Evolutionary conservation across 164 flowering plant genomes (phyloP).

Genomic region (Magnolia sinica): DNA sequence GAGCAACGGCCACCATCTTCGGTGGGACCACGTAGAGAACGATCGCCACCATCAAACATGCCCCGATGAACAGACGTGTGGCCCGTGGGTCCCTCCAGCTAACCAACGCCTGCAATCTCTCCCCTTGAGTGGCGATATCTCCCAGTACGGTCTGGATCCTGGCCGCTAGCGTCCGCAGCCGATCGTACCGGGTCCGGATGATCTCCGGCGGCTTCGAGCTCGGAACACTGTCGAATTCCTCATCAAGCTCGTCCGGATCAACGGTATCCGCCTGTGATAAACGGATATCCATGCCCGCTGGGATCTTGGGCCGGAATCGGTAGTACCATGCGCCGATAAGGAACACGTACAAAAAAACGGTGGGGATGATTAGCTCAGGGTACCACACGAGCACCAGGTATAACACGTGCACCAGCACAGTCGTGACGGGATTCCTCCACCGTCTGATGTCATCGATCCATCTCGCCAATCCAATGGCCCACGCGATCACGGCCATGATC

Average conservation of each 20-base stretch:
- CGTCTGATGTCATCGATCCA: constrained; percentile 74
- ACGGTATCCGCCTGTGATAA: constrained; percentile 73
- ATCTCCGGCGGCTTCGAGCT: constrained; percentile 67
- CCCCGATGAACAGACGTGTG: constrained; percentile 71
- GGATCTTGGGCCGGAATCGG: constrained; percentile 75
- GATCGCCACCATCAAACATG: constrained; percentile 58
- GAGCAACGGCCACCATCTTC: constrained; percentile 95
- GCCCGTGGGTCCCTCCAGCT: constrained; percentile 99
- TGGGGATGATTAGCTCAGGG: constrained; percentile 92
- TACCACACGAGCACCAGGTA: constrained; percentile 94
- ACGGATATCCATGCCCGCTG: constrained; percentile 81
- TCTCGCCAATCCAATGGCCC: constrained; percentile 71
- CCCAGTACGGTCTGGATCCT: constrained; percentile 86
- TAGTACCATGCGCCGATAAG: constrained; percentile 89
- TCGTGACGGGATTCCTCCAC: constrained; percentile 81
- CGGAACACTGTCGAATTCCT: constrained; percentile 82
- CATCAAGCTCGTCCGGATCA: constrained; percentile 90
- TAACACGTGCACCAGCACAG: constrained; percentile 71
- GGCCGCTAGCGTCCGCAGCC: constrained; percentile 71
- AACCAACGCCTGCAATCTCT: constrained; percentile 84
- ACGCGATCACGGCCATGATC: constrained; percentile 70
- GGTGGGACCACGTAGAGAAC: constrained; percentile 72
- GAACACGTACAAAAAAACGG: constrained; percentile 68
- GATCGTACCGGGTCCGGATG: constrained; percentile 65
- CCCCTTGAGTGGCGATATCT: constrained; percentile 93